A percentile compares a stretch with the other conserved stretches of the same genome.
Evolutionary conservation across 345 rosid genomes (phyloP).

Genomic region (Triadica sebifera): DNA sequence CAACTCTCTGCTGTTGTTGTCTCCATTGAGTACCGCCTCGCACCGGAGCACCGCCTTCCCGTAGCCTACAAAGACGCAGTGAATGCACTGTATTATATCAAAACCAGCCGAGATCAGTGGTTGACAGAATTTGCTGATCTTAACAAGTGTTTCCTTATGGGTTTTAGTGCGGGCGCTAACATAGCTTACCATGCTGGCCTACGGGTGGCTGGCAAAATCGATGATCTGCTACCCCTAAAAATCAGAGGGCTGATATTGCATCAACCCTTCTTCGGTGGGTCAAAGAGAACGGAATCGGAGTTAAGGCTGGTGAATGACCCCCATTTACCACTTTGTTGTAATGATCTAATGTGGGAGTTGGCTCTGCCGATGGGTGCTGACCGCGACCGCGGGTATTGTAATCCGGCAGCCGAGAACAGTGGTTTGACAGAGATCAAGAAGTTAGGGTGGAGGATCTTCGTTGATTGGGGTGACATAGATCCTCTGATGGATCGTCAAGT

Average conservation of each 20-base stretch:
- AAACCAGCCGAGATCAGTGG: slow-evolving; percentile 12
- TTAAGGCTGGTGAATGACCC: slow-evolving; percentile 28
- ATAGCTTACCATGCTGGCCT: slow-evolving; percentile 49
- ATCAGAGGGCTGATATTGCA: slow-evolving; percentile 9
- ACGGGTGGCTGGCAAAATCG: slow-evolving; percentile 15
- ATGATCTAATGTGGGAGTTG: slow-evolving; percentile 37
- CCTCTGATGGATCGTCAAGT: slow-evolving; percentile 52
- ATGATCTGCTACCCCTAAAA: too few species aligned
- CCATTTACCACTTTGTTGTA: slow-evolving; percentile 19
- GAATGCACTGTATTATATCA: slow-evolving; percentile 25
- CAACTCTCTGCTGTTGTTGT: slow-evolving; percentile 41
- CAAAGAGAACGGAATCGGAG: slow-evolving; percentile 45
- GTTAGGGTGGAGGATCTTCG: slow-evolving; percentile 28
- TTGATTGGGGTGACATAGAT: slow-evolving; percentile 43
- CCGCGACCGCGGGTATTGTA: slow-evolving; percentile 40
- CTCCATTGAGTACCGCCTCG: slow-evolving; percentile 46
- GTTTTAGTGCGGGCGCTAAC: slow-evolving; percentile 57
- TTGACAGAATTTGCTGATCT: slow-evolving; percentile 28
- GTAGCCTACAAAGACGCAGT: slow-evolving; percentile 28
- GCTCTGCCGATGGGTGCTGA: slow-evolving; percentile 39
- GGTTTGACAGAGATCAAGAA: slow-evolving; percentile 21
- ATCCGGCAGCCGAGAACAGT: slow-evolving; percentile 29
- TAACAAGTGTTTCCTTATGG: slow-evolving; percentile 25
- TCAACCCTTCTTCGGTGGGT: slow-evolving; percentile 63
- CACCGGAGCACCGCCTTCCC: slow-evolving; percentile 37